Evolutionary conservation across 2,329 filamentous ascomycete species (phyloP), one percentile per base, ranked within the genome.

Genomic region (Pyrenophora graminea): DNA sequence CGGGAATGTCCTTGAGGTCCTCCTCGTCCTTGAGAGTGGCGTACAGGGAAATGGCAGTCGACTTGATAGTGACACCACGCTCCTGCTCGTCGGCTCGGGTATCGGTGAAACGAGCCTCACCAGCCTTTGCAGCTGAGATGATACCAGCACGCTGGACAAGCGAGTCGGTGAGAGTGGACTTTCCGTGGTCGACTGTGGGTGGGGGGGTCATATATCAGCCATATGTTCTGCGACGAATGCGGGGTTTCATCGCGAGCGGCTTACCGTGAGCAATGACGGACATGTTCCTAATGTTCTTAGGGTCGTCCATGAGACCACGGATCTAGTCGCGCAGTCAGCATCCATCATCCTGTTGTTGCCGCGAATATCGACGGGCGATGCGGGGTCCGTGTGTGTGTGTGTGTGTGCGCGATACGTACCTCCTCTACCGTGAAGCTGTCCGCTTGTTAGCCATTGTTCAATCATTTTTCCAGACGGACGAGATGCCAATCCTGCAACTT

Each of bases 41-140:
- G 81, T 94, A 99, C 74, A 99, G 87, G 69, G 95, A 97, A 82
- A 99, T 99, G 80, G 95, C 94, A 61, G 94, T 99, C 52, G 94
- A 99, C 88, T 99, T 99, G 88, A 99, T 99, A 72, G 94, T 99
- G 75, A 99, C 97, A 87, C 94, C 91, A 88, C 94, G 92, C 79
- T 99, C 94, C 84, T 99, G 94, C 80, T 99, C 94, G 78, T 99
- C 94, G 66, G 89, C 82, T 81, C 94, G 90, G 63, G 94, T 99
- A 81, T 99, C 94, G 73, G 92, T 99, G 77, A 93, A 95, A 80
- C 94, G 89, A 67, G 88, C 87, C 77, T 96, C 91, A 80, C 94
- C 94, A 72, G 94, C 94, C 83, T 97, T 97, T 72, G 91, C 91
- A 71, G 91, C 90, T 71, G 94, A 97, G 77, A 99, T 97, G 76